Conservation (phyloP, 768 basidiomycete genomes). For the Podaxis sp. region DNA sequence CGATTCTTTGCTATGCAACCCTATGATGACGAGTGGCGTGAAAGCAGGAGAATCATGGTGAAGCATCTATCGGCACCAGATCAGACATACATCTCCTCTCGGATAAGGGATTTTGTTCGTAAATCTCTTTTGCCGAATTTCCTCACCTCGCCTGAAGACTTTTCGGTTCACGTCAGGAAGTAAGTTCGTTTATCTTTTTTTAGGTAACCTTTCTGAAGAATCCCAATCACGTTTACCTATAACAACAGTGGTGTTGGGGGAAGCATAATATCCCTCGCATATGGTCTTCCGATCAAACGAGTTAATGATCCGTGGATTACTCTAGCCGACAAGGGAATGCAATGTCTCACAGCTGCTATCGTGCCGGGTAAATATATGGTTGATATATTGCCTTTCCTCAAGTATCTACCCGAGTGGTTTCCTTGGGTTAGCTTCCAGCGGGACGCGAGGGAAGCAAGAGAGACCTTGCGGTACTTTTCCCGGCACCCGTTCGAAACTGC, state of each 20-base stretch:
- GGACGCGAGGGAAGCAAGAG: slow-evolving; percentile 41
- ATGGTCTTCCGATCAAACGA: slow-evolving; percentile 11
- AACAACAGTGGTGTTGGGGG: slow-evolving; percentile 5
- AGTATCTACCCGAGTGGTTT: slow-evolving; percentile 49
- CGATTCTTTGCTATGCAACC: slow-evolving; percentile 5
- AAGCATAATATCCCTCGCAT: slow-evolving; percentile 11
- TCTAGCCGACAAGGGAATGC: slow-evolving; percentile 23
- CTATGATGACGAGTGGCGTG: slow-evolving; percentile 11
- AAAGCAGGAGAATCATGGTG: slow-evolving; percentile 3
- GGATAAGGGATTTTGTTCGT: not conserved
- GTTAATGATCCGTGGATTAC: slow-evolving; percentile 29
- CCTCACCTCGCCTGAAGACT: not conserved
- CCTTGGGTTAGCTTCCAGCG: slow-evolving; percentile 55
- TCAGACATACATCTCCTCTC: not conserved
- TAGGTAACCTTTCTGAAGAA: not conserved
- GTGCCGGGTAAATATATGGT: slow-evolving; percentile 30
- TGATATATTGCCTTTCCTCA: slow-evolving; percentile 31
- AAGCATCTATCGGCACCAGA: slow-evolving; percentile 1
- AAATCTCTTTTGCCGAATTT: slow-evolving; percentile 5
- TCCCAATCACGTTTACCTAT: no score
- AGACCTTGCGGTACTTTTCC: slow-evolving; percentile 28
- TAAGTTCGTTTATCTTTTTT: not conserved
- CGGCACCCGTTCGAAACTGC: slow-evolving; percentile 28
- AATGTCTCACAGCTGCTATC: slow-evolving; percentile 17
- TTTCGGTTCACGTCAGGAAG: slow-evolving; percentile 7